Conservation (phyloP, 805 yeast genomes). For the Starmerella vitae region DNA sequence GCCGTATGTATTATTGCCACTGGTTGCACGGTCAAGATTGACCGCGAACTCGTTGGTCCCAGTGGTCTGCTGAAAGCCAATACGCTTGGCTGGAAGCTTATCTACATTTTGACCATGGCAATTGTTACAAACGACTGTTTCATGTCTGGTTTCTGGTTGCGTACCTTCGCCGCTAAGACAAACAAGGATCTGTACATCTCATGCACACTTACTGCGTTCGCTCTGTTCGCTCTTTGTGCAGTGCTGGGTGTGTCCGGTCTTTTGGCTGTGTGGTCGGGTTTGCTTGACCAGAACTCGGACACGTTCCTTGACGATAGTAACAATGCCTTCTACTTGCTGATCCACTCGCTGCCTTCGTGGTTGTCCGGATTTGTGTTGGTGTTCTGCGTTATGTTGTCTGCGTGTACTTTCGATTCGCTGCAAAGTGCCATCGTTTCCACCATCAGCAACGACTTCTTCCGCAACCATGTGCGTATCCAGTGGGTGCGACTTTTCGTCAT, state of each 20-base stretch:
- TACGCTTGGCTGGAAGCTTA: conserved; percentile 75
- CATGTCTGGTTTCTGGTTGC: conserved; percentile 83
- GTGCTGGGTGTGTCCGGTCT: conserved; percentile 75
- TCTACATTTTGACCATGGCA: conserved; percentile 74
- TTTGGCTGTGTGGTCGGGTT: conserved; percentile 81
- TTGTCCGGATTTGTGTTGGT: conserved; percentile 70
- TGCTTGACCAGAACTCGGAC: conserved; percentile 32
- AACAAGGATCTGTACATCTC: conserved; percentile 66
- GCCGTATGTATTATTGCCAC: conserved; percentile 64
- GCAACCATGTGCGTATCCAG: conserved; percentile 57
- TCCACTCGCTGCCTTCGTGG: conserved; percentile 71
- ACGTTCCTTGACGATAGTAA: conserved; percentile 42
- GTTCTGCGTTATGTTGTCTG: conserved; percentile 58
- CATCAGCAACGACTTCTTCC: conserved; percentile 75
- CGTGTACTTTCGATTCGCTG: conserved; percentile 79
- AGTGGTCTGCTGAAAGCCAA: conserved; percentile 52
- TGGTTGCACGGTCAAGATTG: conserved; percentile 56
- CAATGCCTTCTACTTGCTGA: conserved; percentile 53
- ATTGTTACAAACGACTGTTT: conserved; percentile 83
- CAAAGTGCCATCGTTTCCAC: conserved; percentile 83
- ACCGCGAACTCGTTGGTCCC: conserved; percentile 46
- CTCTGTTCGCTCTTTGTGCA: conserved; percentile 48
- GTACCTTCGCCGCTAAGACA: conserved; percentile 79
- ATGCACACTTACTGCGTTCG: conserved; percentile 57
- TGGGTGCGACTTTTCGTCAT: conserved; percentile 61